phyloP scores from a whole-genome alignment of 768 basidiomycete species.

The Coprinopsis strossmayeri region DNA sequence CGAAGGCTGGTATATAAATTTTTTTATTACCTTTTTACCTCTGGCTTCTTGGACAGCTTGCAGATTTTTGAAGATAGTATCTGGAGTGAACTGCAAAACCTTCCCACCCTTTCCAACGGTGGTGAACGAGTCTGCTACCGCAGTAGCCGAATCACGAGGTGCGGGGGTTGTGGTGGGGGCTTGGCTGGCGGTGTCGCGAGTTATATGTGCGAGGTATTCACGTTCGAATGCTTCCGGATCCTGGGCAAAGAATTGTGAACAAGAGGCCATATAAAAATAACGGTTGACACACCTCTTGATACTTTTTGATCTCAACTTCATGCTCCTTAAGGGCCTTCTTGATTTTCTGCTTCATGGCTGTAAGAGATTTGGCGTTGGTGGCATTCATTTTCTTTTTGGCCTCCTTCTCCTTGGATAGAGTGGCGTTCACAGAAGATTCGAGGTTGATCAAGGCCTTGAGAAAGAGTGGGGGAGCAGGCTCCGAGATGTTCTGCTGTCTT shows the following conservation, averaged over 20 bases:
- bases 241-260: conserved; percentile 35
- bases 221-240: conserved; percentile 86
- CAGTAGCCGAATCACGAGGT: conserved; percentile 28
- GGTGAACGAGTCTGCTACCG: conserved; percentile 65
- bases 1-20: conserved; percentile 1
- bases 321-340: conserved; percentile 89
- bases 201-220: conserved; percentile 54
- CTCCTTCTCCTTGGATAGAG: conserved; percentile 82
- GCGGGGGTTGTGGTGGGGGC: conserved; percentile 29
- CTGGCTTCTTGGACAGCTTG: conserved; percentile 89
- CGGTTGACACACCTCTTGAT: conserved; percentile 51
- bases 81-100: conserved; percentile 71
- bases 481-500: conserved; percentile 77
- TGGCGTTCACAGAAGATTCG: conserved; percentile 66
- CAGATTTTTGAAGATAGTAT: conserved; percentile 87
- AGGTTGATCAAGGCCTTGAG: conserved; percentile 68
- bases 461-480: conserved; percentile 84
- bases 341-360: conserved; percentile 96
- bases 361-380: conserved; percentile 87
- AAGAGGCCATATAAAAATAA: background rate
- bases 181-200: conserved; percentile 16
- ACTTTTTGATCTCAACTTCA: conserved; percentile 73
- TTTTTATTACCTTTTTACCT: conserved; percentile 80
- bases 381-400: conserved; percentile 97
- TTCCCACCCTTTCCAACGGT: conserved; percentile 91